A percentile compares a stretch with the other conserved stretches of the same genome.
These are phyloP conservation scores for Trypanosomatidae sp. DNA, from an alignment of 208 protist genomes.

Conservation along the genomic window DNA sequence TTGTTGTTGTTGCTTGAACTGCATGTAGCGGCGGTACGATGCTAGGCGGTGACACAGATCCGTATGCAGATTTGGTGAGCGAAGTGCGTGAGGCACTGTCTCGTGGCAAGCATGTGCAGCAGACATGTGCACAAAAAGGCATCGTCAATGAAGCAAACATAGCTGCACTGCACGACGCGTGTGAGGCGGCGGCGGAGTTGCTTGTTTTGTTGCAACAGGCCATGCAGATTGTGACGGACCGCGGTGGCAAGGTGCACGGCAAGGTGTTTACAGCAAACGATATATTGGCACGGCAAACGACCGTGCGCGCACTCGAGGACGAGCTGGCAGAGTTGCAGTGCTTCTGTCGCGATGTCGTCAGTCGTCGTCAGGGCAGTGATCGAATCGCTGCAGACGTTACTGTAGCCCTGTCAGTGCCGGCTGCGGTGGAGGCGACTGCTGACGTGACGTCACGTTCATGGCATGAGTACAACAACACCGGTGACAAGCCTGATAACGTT, in stretches of 20 bases:
- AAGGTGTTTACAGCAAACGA: slow-evolving; percentile 75
- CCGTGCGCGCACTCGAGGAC: slow-evolving; percentile 34
- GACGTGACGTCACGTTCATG: not conserved
- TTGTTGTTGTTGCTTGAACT: too few relatives aligned
- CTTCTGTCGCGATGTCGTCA: slow-evolving; percentile 19
- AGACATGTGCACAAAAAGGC: slow-evolving; percentile 31
- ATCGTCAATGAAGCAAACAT: slow-evolving; percentile 22
- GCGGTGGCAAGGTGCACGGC: slow-evolving; percentile 48
- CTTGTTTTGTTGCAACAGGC: slow-evolving; percentile 39
- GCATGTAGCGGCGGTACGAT: too few relatives aligned
- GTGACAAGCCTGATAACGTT: slow-evolving; percentile 18
- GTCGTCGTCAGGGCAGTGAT: too few relatives aligned
- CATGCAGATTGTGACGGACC: slow-evolving; percentile 40
- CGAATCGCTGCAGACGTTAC: too few relatives aligned
- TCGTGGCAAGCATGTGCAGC: slow-evolving; percentile 28
- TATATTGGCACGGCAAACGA: slow-evolving; percentile 60
- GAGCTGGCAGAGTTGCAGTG: slow-evolving; percentile 21
- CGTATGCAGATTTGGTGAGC: slow-evolving; percentile 61
- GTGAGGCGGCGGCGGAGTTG: slow-evolving; percentile 29
- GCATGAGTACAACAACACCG: not conserved
- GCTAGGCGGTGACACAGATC: too few relatives aligned
- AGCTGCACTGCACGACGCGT: slow-evolving; percentile 18
- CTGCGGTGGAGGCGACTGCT: slow-evolving; percentile 2
- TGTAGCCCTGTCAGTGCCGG: too few relatives aligned
- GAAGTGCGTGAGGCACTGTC: slow-evolving; percentile 40